Percentiles rank a stretch among this genome's conserved stretches.
Evolutionary conservation across 192 early-diverging fungal genomes (phyloP).

Genomic region (Backusella liffmaniae): DNA sequence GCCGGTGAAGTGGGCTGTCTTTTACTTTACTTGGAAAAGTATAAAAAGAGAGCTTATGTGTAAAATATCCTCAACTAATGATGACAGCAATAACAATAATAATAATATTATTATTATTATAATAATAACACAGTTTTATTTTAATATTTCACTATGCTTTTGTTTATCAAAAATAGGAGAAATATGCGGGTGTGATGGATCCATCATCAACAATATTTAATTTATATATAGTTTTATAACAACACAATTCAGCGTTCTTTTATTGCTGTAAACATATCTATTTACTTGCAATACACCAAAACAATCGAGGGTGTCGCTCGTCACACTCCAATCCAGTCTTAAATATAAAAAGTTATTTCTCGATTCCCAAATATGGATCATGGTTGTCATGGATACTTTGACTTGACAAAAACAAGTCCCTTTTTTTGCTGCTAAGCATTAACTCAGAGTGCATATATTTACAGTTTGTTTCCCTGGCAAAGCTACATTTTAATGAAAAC

Average conservation of each 20-base stretch:
- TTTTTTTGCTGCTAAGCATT: too few species aligned
- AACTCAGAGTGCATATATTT: too few species aligned
- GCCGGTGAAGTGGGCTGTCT: not conserved
- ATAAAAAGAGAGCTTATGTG: not conserved
- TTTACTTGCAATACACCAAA: too few species aligned
- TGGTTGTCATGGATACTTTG: too few species aligned
- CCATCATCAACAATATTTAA: not conserved
- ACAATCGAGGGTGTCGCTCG: too few species aligned
- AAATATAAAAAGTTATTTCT: too few species aligned
- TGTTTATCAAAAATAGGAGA: constrained; percentile 1
- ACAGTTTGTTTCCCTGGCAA: too few species aligned
- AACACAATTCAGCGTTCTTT: not conserved
- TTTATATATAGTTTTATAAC: not conserved
- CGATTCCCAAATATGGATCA: too few species aligned
- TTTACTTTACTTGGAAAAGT: not conserved
- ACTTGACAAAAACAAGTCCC: too few species aligned
- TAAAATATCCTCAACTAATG: not conserved
- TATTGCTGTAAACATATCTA: too few species aligned
- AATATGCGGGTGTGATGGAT: not conserved
- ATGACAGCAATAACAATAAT: not conserved
- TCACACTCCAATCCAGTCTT: too few species aligned
- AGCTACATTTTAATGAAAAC: too few species aligned
- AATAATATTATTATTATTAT: not conserved
- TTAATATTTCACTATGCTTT: not conserved
- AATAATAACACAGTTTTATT: not conserved